Conservation (phyloP, 225 moss, liverwort and hornwort species). For the Bryoerythrophyllum caledonicum region DNA sequence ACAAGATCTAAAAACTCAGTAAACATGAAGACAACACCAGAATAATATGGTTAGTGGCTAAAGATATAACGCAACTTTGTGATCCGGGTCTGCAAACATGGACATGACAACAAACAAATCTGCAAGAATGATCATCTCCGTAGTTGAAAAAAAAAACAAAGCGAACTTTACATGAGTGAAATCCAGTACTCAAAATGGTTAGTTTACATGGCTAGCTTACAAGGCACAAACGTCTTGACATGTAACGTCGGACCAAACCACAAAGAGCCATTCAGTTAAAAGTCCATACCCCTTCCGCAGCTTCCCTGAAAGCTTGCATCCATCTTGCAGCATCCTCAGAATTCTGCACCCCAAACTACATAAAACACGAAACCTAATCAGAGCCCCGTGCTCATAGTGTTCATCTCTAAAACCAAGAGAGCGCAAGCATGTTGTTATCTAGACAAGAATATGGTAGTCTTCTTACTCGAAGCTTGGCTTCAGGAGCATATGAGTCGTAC, state of each 20-base stretch:
- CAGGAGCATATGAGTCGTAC: conserved; percentile 64
- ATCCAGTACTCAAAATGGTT: too few species aligned
- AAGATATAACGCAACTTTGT: neutral
- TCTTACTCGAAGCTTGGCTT: conserved; percentile 73
- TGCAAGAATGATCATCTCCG: neutral
- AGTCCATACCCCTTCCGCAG: conserved; percentile 56
- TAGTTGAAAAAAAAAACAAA: neutral
- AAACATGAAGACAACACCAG: conserved; percentile 5
- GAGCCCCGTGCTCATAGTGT: neutral
- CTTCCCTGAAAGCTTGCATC: conserved; percentile 83
- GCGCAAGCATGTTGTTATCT: neutral
- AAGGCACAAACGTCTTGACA: too few species aligned
- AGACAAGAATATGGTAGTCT: neutral
- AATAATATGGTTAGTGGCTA: neutral
- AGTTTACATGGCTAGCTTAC: too few species aligned
- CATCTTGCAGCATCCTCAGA: conserved; percentile 88
- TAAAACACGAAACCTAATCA: conserved; percentile 11
- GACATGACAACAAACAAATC: neutral
- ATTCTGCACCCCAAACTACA: conserved; percentile 82
- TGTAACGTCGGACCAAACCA: too few species aligned
- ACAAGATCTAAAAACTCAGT: conserved; percentile 21
- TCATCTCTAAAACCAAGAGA: neutral
- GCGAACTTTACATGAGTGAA: conserved; percentile 11
- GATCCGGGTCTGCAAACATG: neutral
- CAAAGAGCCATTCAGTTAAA: neutral